phyloP scores from a whole-genome alignment of 805 yeast species.

The Myxozyma kluyveri region DNA sequence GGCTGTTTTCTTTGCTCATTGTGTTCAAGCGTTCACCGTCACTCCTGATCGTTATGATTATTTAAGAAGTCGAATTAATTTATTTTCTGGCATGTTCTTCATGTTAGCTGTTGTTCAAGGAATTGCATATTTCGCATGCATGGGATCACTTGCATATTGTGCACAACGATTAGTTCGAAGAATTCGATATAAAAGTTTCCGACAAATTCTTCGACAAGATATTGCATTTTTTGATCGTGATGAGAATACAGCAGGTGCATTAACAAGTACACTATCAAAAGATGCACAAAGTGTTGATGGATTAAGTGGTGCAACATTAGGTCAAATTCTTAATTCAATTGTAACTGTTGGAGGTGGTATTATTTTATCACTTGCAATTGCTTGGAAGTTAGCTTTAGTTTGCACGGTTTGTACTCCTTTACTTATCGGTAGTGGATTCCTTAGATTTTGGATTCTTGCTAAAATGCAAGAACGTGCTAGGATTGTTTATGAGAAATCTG shows the following conservation, averaged over 20 bases:
- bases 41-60: constrained; percentile 34
- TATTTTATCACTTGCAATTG: constrained; percentile 41
- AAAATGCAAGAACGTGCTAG: constrained; percentile 40
- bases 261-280: constrained; percentile 32
- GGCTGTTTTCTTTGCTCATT: constrained; percentile 24
- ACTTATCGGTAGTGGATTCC: constrained; percentile 40
- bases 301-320: constrained; percentile 35
- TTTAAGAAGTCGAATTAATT: constrained; percentile 41
- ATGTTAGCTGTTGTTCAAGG: constrained; percentile 40
- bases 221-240: constrained; percentile 34
- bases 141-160: constrained; percentile 35
- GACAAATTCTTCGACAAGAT: constrained; percentile 35
- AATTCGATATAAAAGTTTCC: constrained; percentile 32
- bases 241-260: constrained; percentile 33
- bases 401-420: constrained; percentile 40
- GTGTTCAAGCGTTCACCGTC: constrained; percentile 29
- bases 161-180: constrained; percentile 30
- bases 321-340: constrained; percentile 36
- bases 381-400: constrained; percentile 45
- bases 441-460: constrained; percentile 39
- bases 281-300: constrained; percentile 37
- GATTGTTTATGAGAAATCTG: constrained; percentile 40
- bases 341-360: constrained; percentile 40
- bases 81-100: constrained; percentile 41
- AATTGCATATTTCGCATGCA: constrained; percentile 44